These are phyloP conservation scores for Ambrosiella xylebori DNA, from an alignment of 2,329 filamentous ascomycete genomes.

Conservation along the genomic window DNA sequence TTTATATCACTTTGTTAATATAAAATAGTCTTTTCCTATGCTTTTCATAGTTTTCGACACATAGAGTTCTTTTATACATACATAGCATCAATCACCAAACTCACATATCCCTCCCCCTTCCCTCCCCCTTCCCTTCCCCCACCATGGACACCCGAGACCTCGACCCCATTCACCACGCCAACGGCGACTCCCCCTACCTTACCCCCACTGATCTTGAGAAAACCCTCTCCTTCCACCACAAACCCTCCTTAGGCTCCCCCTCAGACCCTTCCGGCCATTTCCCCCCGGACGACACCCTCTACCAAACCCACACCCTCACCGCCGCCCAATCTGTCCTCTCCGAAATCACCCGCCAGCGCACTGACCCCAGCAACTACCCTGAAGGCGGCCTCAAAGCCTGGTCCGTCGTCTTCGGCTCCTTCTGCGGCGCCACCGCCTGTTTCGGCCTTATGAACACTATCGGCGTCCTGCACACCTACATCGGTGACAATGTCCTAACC, in stretches of 20 bases:
- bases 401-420: slow-evolving; percentile 63
- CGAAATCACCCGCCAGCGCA: slow-evolving; percentile 11
- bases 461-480: slow-evolving; percentile 64
- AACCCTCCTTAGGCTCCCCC: not conserved
- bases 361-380: slow-evolving; percentile 10
- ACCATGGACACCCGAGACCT: slow-evolving; percentile 7
- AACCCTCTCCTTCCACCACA: not conserved
- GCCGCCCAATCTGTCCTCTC: slow-evolving; percentile 2
- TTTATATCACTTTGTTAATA: no score
- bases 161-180: slow-evolving; percentile 6
- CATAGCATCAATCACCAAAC: no score
- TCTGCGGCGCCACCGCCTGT: slow-evolving; percentile 50
- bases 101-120: not conserved
- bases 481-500: slow-evolving; percentile 54
- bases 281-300: slow-evolving; percentile 5
- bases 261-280: not conserved
- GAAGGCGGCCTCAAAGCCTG: slow-evolving; percentile 59
- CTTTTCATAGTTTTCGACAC: no score
- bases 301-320: not conserved
- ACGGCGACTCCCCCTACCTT: slow-evolving; percentile 3
- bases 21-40: no score
- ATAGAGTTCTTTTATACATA: no score
- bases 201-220: slow-evolving; percentile 4
- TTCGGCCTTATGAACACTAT: slow-evolving; percentile 60
- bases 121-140: not conserved